Conservation (phyloP, 225 moss, liverwort and hornwort species). For the Rhytidiadelphus loreus region DNA sequence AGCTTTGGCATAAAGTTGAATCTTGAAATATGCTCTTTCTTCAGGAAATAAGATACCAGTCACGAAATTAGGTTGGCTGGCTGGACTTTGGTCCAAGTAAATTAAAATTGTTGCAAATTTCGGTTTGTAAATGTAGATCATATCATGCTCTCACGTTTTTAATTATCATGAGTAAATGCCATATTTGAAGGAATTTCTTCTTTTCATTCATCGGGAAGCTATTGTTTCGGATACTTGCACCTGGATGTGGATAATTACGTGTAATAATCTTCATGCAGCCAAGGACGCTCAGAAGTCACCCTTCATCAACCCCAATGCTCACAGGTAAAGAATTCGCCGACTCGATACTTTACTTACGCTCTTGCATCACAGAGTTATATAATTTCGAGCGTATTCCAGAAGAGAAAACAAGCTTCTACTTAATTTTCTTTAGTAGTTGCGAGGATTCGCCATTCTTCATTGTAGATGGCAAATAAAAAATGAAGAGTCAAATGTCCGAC, state of each 20-base stretch:
- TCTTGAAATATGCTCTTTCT: background rate
- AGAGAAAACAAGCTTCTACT: background rate
- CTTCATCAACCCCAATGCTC: conserved; percentile 41
- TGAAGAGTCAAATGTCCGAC: background rate
- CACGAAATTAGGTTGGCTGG: background rate
- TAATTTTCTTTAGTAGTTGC: background rate
- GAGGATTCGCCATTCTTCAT: background rate
- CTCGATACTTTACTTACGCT: background rate
- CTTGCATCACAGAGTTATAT: background rate
- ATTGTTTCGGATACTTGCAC: background rate
- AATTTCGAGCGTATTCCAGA: background rate
- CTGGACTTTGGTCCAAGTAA: background rate
- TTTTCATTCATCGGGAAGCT: background rate
- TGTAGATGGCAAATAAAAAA: background rate
- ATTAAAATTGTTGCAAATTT: background rate
- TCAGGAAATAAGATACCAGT: background rate
- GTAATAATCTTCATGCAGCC: conserved; percentile 17
- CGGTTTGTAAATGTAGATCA: background rate
- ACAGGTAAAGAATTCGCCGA: conserved; percentile 5
- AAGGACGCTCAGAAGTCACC: conserved; percentile 41
- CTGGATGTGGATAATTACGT: background rate
- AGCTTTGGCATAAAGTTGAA: background rate
- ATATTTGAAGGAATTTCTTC: background rate
- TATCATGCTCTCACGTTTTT: background rate
- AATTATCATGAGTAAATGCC: background rate